A percentile compares a stretch with the other conserved stretches of the same genome.
phyloP scores from a whole-genome alignment of 768 basidiomycete genomes.

The Gymnopilus dilepis region DNA sequence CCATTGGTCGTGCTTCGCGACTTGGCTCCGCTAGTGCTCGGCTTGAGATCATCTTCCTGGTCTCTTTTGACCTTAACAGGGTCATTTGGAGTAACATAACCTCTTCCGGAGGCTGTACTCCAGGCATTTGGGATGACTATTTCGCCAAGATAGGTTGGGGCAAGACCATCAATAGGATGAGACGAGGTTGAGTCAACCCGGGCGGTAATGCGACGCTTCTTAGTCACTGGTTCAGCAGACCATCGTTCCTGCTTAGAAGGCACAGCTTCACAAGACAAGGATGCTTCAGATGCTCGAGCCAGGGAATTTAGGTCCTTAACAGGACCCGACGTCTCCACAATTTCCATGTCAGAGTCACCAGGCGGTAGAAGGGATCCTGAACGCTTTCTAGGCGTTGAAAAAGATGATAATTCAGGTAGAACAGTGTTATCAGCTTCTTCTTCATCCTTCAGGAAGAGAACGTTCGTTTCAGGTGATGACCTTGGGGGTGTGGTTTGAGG shows the following conservation, averaged over 20 bases:
- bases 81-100: conserved; percentile 73
- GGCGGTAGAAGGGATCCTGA: conserved; percentile 21
- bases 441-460: conserved; percentile 42
- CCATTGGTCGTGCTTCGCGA: conserved; percentile 30
- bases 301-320: too few relatives aligned
- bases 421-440: conserved; percentile 34
- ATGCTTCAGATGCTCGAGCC: neutral
- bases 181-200: conserved; percentile 9
- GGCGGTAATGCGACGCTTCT: conserved; percentile 57
- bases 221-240: conserved; percentile 32
- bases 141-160: conserved; percentile 65
- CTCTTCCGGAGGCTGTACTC: conserved; percentile 77
- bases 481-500: conserved; percentile 28
- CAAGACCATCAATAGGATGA: conserved; percentile 9
- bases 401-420: conserved; percentile 3
- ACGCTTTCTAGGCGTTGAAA: conserved; percentile 15
- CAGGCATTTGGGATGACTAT: conserved; percentile 75
- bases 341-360: conserved; percentile 41
- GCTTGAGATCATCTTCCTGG: conserved; percentile 38
- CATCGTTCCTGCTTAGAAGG: neutral
- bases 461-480: conserved; percentile 28
- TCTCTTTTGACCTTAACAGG: conserved; percentile 63
- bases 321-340: conserved; percentile 25
- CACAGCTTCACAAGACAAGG: neutral
- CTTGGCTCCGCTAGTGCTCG: conserved; percentile 32